Conservation (phyloP, 352 stramenopile species). For the Lagenidium sp. region DNA sequence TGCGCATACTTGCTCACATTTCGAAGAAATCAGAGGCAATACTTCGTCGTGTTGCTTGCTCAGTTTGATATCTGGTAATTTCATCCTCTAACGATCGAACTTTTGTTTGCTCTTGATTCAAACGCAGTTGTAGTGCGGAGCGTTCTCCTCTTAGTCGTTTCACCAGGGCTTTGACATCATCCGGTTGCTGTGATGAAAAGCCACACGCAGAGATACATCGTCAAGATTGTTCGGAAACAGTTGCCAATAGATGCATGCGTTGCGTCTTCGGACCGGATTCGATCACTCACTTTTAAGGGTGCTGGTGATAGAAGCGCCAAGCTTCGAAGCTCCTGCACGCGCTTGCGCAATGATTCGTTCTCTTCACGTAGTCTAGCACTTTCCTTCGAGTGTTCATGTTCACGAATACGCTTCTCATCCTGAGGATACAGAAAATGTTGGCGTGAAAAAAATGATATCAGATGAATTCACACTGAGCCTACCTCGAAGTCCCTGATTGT, state of each 20-base stretch:
- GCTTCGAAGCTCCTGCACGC: conserved; percentile 12
- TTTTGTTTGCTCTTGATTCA: conserved; percentile 42
- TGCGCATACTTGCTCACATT: conserved; percentile 19
- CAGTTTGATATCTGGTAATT: conserved; percentile 32
- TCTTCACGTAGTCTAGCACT: conserved; percentile 30
- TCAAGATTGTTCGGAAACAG: conserved; percentile 15
- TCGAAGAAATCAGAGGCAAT: conserved; percentile 62
- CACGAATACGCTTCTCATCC: conserved; percentile 10
- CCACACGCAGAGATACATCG: conserved; percentile 17
- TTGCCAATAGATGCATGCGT: conserved; percentile 5
- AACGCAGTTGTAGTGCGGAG: conserved; percentile 26
- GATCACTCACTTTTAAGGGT: no score
- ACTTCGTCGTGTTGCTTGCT: conserved; percentile 32
- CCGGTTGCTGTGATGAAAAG: conserved; percentile 26
- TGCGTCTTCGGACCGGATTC: conserved; percentile 1
- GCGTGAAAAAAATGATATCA: not conserved
- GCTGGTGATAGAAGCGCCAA: no score
- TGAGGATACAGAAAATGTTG: conserved; percentile 6
- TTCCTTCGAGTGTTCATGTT: conserved; percentile 22
- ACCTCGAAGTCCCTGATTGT: conserved; percentile 58
- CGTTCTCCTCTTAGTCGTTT: conserved; percentile 37
- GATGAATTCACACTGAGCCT: conserved; percentile 17
- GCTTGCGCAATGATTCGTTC: conserved; percentile 22
- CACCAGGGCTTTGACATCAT: conserved; percentile 24
- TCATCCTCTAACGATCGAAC: conserved; percentile 48